Evolutionary conservation across 2,329 filamentous ascomycete genomes (phyloP).

Genomic region (Tolypocladium tropicale): DNA sequence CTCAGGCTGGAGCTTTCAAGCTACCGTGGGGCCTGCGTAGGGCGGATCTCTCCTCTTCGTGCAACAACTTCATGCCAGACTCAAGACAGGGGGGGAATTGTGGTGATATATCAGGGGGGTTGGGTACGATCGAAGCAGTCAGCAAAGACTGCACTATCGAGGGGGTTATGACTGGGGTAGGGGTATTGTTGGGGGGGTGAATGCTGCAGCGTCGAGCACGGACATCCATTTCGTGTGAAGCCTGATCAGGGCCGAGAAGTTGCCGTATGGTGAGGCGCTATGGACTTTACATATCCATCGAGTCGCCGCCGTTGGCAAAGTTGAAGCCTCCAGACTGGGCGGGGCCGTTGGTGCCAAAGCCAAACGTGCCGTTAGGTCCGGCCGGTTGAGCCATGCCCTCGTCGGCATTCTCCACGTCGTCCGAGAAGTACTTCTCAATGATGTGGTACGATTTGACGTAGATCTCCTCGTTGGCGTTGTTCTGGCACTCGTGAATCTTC

Average conservation of each 20-base stretch:
- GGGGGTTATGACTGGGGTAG: slow-evolving; percentile 6
- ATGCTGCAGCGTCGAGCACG: slow-evolving; percentile 1
- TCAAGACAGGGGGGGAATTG: slow-evolving; percentile 18
- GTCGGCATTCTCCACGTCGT: slow-evolving; percentile 90
- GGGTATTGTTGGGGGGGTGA: slow-evolving; percentile 3
- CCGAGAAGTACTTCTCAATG: slow-evolving; percentile 99
- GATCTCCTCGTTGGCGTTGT: slow-evolving; percentile 99
- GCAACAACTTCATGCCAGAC: slow-evolving; percentile 27
- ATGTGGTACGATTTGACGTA: slow-evolving; percentile 99
- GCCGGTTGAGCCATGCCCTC: slow-evolving; percentile 64
- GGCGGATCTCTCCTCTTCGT: slow-evolving; percentile 15
- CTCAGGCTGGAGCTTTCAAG: slow-evolving; percentile 55
- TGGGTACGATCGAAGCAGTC: slow-evolving; percentile 11
- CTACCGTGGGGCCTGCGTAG: slow-evolving; percentile 44
- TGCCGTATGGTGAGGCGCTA: not conserved
- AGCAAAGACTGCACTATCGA: slow-evolving; percentile 12
- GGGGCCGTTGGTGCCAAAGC: slow-evolving; percentile 59
- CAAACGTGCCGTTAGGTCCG: slow-evolving; percentile 62
- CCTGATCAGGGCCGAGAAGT: not conserved
- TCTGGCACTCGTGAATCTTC: slow-evolving; percentile 99
- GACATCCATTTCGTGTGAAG: not conserved
- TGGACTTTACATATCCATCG: slow-evolving; percentile 48
- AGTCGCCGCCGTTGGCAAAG: slow-evolving; percentile 66
- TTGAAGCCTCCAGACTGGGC: slow-evolving; percentile 77
- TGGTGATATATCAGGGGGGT: slow-evolving; percentile 20